Percentiles rank a stretch among this genome's conserved stretches.
phyloP scores from a whole-genome alignment of 2,329 filamentous ascomycete species.

The Sordariomycetes sp. region DNA sequence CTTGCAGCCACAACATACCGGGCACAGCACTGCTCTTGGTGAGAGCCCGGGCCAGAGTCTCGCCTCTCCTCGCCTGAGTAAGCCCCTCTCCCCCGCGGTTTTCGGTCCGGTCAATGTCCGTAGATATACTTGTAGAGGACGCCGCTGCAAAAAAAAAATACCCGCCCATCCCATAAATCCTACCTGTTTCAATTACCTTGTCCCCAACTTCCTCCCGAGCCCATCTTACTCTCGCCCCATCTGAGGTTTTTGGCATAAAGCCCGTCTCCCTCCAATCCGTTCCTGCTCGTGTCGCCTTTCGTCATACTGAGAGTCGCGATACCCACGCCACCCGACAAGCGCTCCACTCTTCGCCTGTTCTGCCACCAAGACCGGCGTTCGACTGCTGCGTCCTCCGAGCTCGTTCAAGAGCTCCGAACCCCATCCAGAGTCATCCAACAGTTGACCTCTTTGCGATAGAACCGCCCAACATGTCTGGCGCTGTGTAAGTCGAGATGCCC shows the following conservation, averaged over 20 bases:
- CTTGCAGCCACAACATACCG: not conserved
- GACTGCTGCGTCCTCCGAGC: not conserved
- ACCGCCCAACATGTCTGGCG: constrained; percentile 47
- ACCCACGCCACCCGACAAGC: not conserved
- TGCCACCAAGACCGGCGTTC: not conserved
- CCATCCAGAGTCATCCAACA: not conserved
- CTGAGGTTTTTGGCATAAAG: not conserved
- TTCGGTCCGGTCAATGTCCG: constrained; percentile 1
- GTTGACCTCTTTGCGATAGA: not conserved
- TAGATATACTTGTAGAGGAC: not conserved
- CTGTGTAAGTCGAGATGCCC: constrained; percentile 47
- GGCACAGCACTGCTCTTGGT: not conserved
- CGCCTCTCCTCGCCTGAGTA: constrained; percentile 3
- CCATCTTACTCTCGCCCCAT: not conserved
- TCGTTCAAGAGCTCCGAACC: not conserved
- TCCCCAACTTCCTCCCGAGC: constrained; percentile 2
- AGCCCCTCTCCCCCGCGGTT: constrained; percentile 3
- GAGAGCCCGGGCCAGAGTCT: not conserved
- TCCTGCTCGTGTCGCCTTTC: not conserved
- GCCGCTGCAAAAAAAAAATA: constrained; percentile 4
- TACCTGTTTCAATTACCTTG: not conserved
- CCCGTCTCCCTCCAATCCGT: not conserved
- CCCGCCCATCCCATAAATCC: constrained; percentile 4
- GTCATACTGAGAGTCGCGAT: not conserved
- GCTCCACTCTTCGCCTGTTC: not conserved